Base-by-base conservation (phyloP, 2,329 filamentous ascomycete genomes). In the Exophiala calicioides region DNA sequence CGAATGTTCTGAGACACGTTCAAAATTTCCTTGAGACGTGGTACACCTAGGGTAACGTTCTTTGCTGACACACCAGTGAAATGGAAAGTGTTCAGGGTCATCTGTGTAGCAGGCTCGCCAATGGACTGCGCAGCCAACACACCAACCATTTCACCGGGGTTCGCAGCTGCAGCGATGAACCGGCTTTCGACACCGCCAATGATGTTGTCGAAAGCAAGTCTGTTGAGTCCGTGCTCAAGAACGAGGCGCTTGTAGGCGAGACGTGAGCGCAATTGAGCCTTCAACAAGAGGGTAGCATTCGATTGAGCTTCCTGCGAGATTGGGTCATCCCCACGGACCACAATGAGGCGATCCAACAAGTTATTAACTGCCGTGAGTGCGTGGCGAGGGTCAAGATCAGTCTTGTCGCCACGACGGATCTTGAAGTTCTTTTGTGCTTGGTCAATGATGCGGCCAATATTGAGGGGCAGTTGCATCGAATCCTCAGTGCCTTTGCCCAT, bases 11-110 rank as follows among this genome's bases (percentile, higher is more conserved):
- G 90, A 0, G 94, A 93, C 49, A 98, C 84, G 68, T 98, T 98
- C 47, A 98, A 79, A 82, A 98, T 98, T 74, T 98, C 93, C 79
- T 98, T 98, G 38, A 98, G 81, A 83, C 93, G 91, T 32, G 93
- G 93, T 32, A 98, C 93, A 89, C 93, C 93, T 37, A 98, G 84
- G 0, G 93, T 98, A 44, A 98, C 91, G 78, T 98, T 98, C 85
- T 98, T 98, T 18, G 91, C 95, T 27, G 94, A 95, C 52, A 98
- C 90, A 95, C 93, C 93, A 69, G 93, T 90, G 69, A 98, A 98
- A 78, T 98, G 93, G 86, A 98, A 98, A 18, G 93, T 98, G 74
- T 98, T 98, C 52, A 98, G 75, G 1, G 93, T 98, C 93, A 98
- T 98, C 76, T 98, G 93, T 1, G 93, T 98, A 16, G 93, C 94